Evolutionary conservation across 306 rosid genomes (phyloP).

Genomic region (Ceratonia siliqua): DNA sequence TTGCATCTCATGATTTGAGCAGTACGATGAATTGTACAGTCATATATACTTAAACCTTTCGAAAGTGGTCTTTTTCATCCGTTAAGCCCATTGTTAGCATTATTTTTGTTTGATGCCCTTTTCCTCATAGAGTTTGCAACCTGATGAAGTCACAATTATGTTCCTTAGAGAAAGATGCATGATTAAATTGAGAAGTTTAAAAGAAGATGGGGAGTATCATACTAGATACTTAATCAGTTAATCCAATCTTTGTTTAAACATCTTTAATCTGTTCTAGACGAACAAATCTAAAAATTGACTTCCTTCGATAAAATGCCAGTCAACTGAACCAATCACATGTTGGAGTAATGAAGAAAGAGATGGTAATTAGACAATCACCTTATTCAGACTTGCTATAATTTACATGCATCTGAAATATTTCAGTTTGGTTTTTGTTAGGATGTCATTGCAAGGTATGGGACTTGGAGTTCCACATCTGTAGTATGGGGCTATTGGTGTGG

Average conservation of each 20-base stretch:
- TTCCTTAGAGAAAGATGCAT: slow-evolving; percentile 11
- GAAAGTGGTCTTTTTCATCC: slow-evolving; percentile 6
- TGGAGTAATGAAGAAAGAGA: slow-evolving; percentile 14
- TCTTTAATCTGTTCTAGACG: slow-evolving; percentile 8
- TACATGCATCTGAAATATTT: neutral
- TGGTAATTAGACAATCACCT: slow-evolving; percentile 2
- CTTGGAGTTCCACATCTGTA: too few species aligned
- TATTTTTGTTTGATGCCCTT: neutral
- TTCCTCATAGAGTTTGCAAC: neutral
- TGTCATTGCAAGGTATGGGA: too few species aligned
- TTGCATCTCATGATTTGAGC: neutral
- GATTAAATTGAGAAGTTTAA: slow-evolving; percentile 20
- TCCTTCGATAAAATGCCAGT: slow-evolving; percentile 16
- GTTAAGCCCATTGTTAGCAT: neutral
- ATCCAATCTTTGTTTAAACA: slow-evolving; percentile 2
- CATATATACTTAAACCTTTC: neutral
- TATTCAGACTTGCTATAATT: slow-evolving; percentile 7
- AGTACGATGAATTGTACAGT: neutral
- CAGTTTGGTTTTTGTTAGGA: neutral
- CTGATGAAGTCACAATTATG: slow-evolving; percentile 8
- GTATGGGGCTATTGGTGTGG: too few species aligned
- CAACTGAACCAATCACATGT: slow-evolving; percentile 4
- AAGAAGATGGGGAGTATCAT: neutral
- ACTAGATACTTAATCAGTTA: slow-evolving; percentile 12
- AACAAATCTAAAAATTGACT: slow-evolving; percentile 15